phyloP scores from a whole-genome alignment of 2,329 filamentous ascomycete species.

The Dactylella cylindrospora region DNA sequence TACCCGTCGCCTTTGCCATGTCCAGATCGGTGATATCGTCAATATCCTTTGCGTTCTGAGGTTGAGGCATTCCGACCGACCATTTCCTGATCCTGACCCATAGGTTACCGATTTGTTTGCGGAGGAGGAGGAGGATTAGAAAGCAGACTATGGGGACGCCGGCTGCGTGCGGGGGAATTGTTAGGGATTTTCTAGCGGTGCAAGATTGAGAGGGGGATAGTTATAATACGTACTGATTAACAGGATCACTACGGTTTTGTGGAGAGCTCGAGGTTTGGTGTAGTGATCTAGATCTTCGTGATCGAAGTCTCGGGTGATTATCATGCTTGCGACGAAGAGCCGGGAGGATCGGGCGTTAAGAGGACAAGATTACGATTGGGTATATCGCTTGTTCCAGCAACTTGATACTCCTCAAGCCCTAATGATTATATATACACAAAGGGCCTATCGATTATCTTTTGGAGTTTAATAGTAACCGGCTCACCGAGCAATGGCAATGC shows the following conservation, averaged over 20 bases:
- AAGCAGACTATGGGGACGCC: constrained; percentile 16
- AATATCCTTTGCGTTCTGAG: constrained; percentile 8
- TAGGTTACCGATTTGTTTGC: constrained; percentile 10
- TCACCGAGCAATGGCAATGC: no score
- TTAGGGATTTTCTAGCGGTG: neutral
- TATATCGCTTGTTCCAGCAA: no score
- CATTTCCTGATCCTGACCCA: constrained; percentile 24
- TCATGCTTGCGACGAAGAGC: no score
- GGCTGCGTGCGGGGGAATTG: constrained; percentile 3
- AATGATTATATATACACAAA: no score
- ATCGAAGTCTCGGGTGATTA: constrained; percentile 27
- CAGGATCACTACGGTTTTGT: constrained; percentile 21
- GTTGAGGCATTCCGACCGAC: constrained; percentile 16
- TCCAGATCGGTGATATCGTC: constrained; percentile 6
- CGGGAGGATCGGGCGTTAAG: no score
- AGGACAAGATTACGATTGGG: no score
- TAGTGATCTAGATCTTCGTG: constrained; percentile 31
- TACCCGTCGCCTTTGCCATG: constrained; percentile 19
- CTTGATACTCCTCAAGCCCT: no score
- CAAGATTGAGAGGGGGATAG: neutral
- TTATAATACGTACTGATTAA: constrained; percentile 22
- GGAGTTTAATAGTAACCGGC: no score
- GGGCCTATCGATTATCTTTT: no score
- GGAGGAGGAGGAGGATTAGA: constrained; percentile 10
- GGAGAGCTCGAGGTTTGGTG: constrained; percentile 2